Conservation (phyloP, 176 grass and related monocot genomes). For the Oryza rufipogon region DNA sequence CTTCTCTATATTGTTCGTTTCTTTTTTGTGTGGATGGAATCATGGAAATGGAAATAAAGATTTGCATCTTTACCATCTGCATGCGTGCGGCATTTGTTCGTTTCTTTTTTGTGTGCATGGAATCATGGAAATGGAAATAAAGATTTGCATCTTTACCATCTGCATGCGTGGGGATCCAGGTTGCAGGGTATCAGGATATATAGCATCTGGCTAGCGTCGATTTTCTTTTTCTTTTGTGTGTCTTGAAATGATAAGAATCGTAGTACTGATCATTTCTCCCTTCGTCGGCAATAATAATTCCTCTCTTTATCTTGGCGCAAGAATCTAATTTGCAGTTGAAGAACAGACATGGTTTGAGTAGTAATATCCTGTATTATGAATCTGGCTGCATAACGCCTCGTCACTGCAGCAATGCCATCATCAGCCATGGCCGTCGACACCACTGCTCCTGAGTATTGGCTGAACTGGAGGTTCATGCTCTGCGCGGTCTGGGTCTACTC, state of each 20-base stretch:
- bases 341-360: neutral
- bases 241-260: conserved; percentile 11
- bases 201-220: neutral
- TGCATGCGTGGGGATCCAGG: neutral
- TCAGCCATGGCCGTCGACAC: conserved; percentile 50
- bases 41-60: neutral
- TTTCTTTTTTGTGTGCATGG: too few species aligned
- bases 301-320: neutral
- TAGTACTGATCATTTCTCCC: neutral
- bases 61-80: conserved; percentile 13
- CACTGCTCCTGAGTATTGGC: conserved; percentile 55
- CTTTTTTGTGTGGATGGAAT: neutral
- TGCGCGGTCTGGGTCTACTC: conserved; percentile 56
- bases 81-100: neutral
- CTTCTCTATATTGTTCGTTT: neutral
- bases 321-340: conserved; percentile 2
- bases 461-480: conserved; percentile 66
- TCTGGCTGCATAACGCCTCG: neutral
- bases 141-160: too few species aligned
- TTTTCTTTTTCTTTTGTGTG: neutral
- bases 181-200: neutral
- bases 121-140: too few species aligned
- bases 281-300: neutral
- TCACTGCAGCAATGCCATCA: conserved; percentile 19
- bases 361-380: conserved; percentile 1